Conservation (phyloP, 73 alveolate genomes). For the Paramecium bursaria region DNA sequence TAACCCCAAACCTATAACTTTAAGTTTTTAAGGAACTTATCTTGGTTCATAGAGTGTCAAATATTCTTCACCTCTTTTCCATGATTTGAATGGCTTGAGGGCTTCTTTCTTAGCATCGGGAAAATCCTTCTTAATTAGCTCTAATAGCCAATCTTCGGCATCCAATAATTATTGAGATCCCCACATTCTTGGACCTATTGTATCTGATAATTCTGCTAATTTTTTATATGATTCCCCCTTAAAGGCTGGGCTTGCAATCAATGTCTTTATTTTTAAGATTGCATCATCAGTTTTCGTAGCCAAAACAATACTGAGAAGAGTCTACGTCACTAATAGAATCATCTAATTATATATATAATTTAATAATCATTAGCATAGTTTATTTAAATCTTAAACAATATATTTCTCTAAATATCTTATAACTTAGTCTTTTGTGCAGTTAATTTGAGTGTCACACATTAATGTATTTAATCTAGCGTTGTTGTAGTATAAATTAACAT, state of each 20-base stretch:
- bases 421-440: conserved; percentile 21
- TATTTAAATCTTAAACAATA: background rate
- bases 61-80: conserved; percentile 71
- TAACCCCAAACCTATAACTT: conserved; percentile 64
- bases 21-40: conserved; percentile 37
- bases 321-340: too few species aligned
- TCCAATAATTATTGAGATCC: conserved; percentile 49
- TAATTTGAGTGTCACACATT: conserved; percentile 22
- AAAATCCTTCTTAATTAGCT: background rate
- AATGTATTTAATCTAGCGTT: background rate
- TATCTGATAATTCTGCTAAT: conserved; percentile 66
- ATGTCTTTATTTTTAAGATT: too few species aligned
- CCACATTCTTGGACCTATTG: conserved; percentile 70
- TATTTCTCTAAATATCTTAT: conserved; percentile 7
- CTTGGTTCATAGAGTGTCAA: conserved; percentile 59
- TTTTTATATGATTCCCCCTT: conserved; percentile 53
- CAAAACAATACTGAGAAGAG: too few species aligned
- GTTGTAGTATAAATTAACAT: conserved; percentile 11
- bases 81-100: conserved; percentile 5
- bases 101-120: background rate
- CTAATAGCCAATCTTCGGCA: conserved; percentile 1
- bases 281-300: too few species aligned
- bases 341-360: too few species aligned
- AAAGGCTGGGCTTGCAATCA: too few species aligned
- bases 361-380: too few species aligned